These are phyloP conservation scores for Colletotrichum cordylinicola DNA, from an alignment of 2,329 filamentous ascomycete genomes.

Conservation along the genomic window DNA sequence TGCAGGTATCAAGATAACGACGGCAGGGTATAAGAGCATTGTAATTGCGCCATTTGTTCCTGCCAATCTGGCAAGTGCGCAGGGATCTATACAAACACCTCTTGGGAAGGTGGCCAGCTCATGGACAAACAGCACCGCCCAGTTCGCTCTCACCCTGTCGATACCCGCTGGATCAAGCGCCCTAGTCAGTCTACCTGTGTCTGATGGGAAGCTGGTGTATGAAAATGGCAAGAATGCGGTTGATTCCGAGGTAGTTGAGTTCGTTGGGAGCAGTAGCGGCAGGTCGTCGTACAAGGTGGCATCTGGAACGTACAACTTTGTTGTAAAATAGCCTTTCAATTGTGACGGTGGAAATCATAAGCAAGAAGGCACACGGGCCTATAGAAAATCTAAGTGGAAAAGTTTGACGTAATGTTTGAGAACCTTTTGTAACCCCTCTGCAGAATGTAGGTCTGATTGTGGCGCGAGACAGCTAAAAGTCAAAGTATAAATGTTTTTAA, in stretches of 20 bases:
- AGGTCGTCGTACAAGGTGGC: background rate
- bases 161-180: background rate
- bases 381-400: background rate
- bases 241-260: background rate
- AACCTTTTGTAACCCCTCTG: background rate
- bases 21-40: background rate
- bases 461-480: background rate
- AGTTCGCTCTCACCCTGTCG: background rate
- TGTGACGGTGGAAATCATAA: accelerated
- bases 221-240: background rate
- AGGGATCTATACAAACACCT: background rate
- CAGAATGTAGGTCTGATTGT: background rate
- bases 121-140: background rate
- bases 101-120: background rate
- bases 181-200: background rate
- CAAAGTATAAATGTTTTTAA: accelerated
- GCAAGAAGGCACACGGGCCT: background rate
- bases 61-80: background rate
- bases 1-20: background rate
- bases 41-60: background rate
- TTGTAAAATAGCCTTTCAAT: background rate
- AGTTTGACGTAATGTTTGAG: background rate
- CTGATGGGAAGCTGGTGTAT: background rate
- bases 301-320: background rate
- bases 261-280: background rate